A percentile compares a stretch with the other conserved stretches of the same genome.
Conservation (phyloP, 768 basidiomycete genomes). For the Mycena galericulata region DNA sequence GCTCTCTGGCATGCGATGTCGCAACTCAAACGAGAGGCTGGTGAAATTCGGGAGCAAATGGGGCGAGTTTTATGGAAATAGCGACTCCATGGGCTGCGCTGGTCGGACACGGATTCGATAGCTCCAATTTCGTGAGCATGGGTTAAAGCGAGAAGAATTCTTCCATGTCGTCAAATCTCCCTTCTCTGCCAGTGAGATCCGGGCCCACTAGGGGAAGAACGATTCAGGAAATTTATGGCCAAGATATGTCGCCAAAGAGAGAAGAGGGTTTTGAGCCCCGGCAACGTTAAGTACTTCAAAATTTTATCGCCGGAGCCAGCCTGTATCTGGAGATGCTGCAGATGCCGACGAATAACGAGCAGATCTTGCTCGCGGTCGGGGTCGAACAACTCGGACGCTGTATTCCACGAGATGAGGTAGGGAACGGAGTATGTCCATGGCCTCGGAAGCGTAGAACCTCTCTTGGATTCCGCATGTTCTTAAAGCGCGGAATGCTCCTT, state of each 20-base stretch:
- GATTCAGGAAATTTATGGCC: too few species aligned
- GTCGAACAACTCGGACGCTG: not conserved
- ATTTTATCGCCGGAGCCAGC: not conserved
- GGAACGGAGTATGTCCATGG: not conserved
- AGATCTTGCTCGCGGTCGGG: not conserved
- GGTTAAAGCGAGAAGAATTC: not conserved
- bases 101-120: not conserved
- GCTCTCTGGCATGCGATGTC: too few species aligned
- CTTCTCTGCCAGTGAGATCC: too few species aligned
- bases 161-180: too few species aligned
- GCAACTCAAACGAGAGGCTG: not conserved
- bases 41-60: not conserved
- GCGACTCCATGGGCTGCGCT: not conserved
- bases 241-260: too few species aligned
- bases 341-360: not conserved
- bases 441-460: too few species aligned
- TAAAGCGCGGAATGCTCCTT: too few species aligned
- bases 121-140: not conserved
- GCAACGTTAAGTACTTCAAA: not conserved
- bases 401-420: not conserved
- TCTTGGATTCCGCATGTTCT: too few species aligned
- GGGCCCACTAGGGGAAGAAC: too few species aligned
- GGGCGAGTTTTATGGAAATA: not conserved
- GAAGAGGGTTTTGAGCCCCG: not conserved
- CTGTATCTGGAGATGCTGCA: not conserved